Conservation (phyloP, 805 yeast genomes). For the Komagataella mondaviorum region DNA sequence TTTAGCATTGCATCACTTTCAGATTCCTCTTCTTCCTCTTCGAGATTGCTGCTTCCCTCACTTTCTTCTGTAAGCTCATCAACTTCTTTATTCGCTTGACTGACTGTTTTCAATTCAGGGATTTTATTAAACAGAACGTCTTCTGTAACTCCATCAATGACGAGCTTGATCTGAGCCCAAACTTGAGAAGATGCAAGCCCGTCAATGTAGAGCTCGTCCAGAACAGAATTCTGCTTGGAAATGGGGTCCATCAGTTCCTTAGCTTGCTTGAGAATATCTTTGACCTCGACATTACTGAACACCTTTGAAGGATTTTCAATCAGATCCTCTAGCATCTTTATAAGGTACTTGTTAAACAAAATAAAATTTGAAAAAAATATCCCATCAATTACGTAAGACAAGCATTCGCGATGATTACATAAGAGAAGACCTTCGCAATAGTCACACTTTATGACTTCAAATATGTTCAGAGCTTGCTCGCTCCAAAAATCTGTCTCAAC, state of each 20-base stretch:
- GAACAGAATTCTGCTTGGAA: conserved; percentile 30
- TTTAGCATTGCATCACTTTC: conserved; percentile 14
- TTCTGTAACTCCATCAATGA: conserved; percentile 67
- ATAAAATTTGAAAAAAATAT: background rate
- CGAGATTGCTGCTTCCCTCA: conserved; percentile 24
- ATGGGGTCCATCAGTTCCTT: conserved; percentile 49
- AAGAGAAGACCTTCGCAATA: background rate
- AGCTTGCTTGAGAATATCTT: conserved; percentile 17
- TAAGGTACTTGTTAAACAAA: background rate
- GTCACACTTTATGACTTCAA: background rate
- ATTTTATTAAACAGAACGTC: conserved; percentile 43
- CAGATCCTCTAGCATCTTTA: background rate
- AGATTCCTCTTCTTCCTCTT: conserved; percentile 14
- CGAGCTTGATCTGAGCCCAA: conserved; percentile 85
- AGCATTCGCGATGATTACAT: too few species aligned
- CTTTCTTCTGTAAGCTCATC: conserved; percentile 3
- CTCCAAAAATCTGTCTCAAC: too few species aligned
- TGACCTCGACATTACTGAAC: background rate
- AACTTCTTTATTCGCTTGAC: conserved; percentile 4
- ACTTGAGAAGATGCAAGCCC: conserved; percentile 87
- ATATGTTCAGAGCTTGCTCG: background rate
- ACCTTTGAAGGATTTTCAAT: background rate
- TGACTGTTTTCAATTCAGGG: conserved; percentile 29
- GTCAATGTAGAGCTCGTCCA: conserved; percentile 73
- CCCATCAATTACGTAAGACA: background rate